Conservation (phyloP, 1,284 basidiomycete species). For the Mycena citricolor region DNA sequence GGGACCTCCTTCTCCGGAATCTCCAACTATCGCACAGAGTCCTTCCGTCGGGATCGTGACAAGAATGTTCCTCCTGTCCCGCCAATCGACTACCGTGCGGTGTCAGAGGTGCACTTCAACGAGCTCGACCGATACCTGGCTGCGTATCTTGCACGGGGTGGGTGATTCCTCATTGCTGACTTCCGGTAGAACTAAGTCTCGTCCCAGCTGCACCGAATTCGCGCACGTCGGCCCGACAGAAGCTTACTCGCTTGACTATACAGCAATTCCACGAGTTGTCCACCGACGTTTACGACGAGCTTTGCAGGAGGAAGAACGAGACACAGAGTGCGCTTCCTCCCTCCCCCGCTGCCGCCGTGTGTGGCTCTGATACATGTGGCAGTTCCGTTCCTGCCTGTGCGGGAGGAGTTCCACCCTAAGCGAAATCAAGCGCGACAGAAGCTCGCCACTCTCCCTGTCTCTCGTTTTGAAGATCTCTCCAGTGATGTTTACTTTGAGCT, state of each 20-base stretch:
- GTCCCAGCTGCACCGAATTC: neutral
- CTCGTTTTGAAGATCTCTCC: constrained; percentile 2
- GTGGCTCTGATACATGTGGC: too few relatives aligned
- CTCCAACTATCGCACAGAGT: neutral
- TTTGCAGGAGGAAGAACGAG: neutral
- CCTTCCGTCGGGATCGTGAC: constrained; percentile 1
- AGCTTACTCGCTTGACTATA: neutral
- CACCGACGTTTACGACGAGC: constrained; percentile 4
- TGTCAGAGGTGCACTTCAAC: neutral
- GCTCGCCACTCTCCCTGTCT: neutral
- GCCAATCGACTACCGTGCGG: neutral
- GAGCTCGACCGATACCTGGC: neutral
- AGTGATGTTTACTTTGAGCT: constrained; percentile 6
- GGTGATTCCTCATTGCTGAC: neutral
- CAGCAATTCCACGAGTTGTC: neutral
- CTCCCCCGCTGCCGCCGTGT: neutral
- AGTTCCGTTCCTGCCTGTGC: constrained; percentile 7
- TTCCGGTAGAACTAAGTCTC: too few relatives aligned
- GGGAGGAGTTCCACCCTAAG: constrained; percentile 5
- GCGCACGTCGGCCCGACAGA: neutral
- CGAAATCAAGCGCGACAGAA: constrained; percentile 7
- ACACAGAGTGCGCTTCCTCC: neutral
- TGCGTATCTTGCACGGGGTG: neutral
- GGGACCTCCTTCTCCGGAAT: neutral
- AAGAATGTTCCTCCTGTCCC: neutral